A percentile compares a stretch with the other conserved stretches of the same genome.
phyloP scores from a whole-genome alignment of 768 basidiomycete genomes.

The Calvatia gigantea region DNA sequence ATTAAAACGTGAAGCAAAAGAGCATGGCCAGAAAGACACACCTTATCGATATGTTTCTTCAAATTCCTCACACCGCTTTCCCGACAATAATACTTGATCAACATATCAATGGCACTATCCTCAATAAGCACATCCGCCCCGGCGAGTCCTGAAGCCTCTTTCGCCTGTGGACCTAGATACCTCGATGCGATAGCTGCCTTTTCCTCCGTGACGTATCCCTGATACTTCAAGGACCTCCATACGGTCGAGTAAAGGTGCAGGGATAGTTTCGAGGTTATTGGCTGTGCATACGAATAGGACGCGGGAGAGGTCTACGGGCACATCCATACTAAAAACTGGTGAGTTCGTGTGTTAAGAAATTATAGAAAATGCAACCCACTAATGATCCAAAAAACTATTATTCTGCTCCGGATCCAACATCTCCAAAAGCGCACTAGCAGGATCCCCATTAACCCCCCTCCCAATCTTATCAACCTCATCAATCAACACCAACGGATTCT shows the following conservation, averaged over 20 bases:
- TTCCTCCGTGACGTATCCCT: constrained; percentile 92
- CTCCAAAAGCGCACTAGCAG: constrained; percentile 85
- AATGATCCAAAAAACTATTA: constrained; percentile 90
- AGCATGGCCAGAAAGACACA: constrained; percentile 24
- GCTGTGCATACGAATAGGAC: constrained; percentile 98
- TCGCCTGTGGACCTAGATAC: constrained; percentile 92
- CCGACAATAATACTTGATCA: constrained; percentile 96
- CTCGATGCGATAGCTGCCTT: constrained; percentile 84
- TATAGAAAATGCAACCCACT: constrained; percentile 47
- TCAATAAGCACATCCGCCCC: constrained; percentile 81
- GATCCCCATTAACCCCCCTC: constrained; percentile 87
- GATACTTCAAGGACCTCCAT: constrained; percentile 97
- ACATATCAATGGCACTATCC: constrained; percentile 70
- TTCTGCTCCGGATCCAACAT: constrained; percentile 97
- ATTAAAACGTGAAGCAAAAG: not conserved
- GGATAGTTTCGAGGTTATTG: constrained; percentile 90
- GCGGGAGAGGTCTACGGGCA: constrained; percentile 92
- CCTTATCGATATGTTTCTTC: constrained; percentile 99
- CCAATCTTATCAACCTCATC: constrained; percentile 98
- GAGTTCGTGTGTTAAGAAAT: constrained; percentile 7
- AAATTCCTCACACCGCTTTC: constrained; percentile 96
- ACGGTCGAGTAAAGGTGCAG: constrained; percentile 88
- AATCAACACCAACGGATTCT: constrained; percentile 91
- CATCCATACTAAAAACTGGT: constrained; percentile 70
- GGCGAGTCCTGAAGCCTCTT: constrained; percentile 84